phyloP scores from a whole-genome alignment of 1,284 basidiomycete species.

The Apiotrichum siamense region DNA sequence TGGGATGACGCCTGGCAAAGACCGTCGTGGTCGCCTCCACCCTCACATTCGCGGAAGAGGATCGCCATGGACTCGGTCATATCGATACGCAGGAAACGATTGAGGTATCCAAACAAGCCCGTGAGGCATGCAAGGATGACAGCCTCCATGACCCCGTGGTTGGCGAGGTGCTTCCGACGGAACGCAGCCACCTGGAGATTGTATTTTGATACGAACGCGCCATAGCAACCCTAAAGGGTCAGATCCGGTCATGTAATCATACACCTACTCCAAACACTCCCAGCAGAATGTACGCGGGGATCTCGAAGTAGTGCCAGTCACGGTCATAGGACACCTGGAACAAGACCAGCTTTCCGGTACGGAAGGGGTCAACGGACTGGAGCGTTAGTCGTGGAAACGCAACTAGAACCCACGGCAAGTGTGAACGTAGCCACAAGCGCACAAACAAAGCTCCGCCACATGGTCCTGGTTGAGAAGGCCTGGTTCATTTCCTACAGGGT shows the following conservation, averaged over 20 bases:
- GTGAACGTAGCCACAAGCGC: conserved; percentile 95
- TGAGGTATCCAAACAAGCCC: conserved; percentile 87
- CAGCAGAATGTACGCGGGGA: conserved; percentile 87
- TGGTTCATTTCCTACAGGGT: conserved; percentile 88
- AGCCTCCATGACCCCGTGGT: conserved; percentile 82
- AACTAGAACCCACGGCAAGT: conserved; percentile 62
- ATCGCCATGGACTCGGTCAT: conserved; percentile 98
- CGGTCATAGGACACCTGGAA: conserved; percentile 97
- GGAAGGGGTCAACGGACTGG: conserved; percentile 94
- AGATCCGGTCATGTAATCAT: background rate
- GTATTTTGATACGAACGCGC: conserved; percentile 94
- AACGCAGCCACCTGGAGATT: conserved; percentile 93
- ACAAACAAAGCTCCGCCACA: conserved; percentile 98
- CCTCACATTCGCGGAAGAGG: conserved; percentile 93
- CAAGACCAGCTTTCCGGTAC: conserved; percentile 94
- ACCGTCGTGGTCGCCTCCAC: conserved; percentile 83
- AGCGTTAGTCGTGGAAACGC: conserved; percentile 2
- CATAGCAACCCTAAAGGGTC: conserved; percentile 75
- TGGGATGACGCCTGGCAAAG: conserved; percentile 92
- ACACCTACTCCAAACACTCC: conserved; percentile 89
- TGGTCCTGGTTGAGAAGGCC: conserved; percentile 91
- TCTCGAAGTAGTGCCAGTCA: conserved; percentile 99
- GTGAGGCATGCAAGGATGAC: conserved; percentile 80
- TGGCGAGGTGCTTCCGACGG: conserved; percentile 76
- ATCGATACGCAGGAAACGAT: conserved; percentile 90